Evolutionary conservation across 441 rosid species (phyloP), one percentile per base, ranked within the genome.

Genomic region (Croton setiger): DNA sequence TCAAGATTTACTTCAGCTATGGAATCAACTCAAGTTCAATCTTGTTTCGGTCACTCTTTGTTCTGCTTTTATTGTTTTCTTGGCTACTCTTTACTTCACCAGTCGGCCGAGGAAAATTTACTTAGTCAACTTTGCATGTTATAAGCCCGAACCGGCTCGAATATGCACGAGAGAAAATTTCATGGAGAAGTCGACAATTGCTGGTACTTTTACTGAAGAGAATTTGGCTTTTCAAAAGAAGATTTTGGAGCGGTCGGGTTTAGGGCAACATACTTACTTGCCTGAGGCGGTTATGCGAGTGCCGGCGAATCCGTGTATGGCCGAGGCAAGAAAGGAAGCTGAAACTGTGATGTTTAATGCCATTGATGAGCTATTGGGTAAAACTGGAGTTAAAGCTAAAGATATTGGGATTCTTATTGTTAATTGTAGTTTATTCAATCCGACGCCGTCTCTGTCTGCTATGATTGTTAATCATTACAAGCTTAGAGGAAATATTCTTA

Each of bases 381-480:
- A 88, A 79, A 93, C 95, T 2, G 88, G 86, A 21, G 83, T 93
- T n/a, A 79, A 85, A 58, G 92, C 96, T 0, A 85, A 81, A 66
- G 97, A 93, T 2, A 63, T 93, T 1, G 96, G 91, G 49, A 89
- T 93, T 76, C 80, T 93, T 33, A 66, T 93, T n/a, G 98, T 93
- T 58, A 93, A 93, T 54, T 89, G 96, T 67, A 91, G 98, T 74
- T 79, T 91, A 81, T 93, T 93, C 77, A 88, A 88, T 57, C 98
- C 98, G 14, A 88, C 91, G 5, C 98, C 98, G 52, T 93, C 98
- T 35, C 80, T 93, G 27, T 85, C 97, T 11, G 84, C 98, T 39
- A 91, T 89, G 97, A 84, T 93, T 9, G 85, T 91, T 17, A 93
- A 89, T 81, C 93, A 88, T 60, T 93, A 89, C 86, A 91, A 87